Evolutionary conservation across 140 eudicot species (phyloP), one percentile per base, ranked within the genome.

Genomic region (Senecio squalidus): DNA sequence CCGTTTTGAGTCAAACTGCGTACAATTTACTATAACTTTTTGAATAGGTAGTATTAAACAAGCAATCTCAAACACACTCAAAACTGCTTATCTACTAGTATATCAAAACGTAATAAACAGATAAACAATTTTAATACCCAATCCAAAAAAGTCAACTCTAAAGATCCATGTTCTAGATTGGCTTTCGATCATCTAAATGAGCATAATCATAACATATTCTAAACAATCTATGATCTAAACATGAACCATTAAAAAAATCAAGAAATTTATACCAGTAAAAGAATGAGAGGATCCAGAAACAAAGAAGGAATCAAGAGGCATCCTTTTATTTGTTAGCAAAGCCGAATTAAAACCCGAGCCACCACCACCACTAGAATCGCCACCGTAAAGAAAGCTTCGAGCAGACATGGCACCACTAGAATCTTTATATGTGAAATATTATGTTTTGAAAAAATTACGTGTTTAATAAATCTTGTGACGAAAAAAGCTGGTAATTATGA

Each of bases 401-500:
- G 77, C 88, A 44, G 81, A 87, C 88, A 86, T 82, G 49, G 60
- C 63, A 15, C 55, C 41, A 28, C 41, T 26, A 38, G 22, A 67
- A 68, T 36, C 40, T 59, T 60, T 34, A 41, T 54, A 11, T 68
- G 10, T 2, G 73, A 51, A 44, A 24, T 6, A 31, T 17, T n/a
- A 10, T 55, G n/a, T n/a, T n/a, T 28, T 31, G 20, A 16, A 48
- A 46, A 51, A 40, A 3, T 31, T 49, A 59, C 33, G 28, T 61
- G 22, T 30, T 55, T 17, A 53, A 48, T 6, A 6, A 6, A 64
- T 25, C 82, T 88, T 88, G 46, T 88, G 96, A 54, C 92, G 95
- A 64, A 88, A 88, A 58, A 88, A 84, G 80, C 91, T 88, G 64
- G 96, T 88, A 75, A 88, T 88, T 74, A 88, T 84, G 76, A 88